Base-by-base conservation (phyloP, 345 rosid genomes). In the Syzygium aqueum region DNA sequence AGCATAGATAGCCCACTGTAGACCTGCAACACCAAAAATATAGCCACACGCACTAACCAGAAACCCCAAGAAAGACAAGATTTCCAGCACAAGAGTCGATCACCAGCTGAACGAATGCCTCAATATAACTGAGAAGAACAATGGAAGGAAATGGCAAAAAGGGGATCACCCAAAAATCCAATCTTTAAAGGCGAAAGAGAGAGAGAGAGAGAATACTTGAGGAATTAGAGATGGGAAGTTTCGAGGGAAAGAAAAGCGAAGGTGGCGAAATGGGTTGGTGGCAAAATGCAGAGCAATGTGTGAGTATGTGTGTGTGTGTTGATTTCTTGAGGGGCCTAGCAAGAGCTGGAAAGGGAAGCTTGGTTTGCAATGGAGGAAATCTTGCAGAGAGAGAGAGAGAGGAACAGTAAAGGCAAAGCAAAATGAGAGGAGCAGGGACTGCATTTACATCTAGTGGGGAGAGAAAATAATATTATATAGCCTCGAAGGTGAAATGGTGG, bases 311-410 rank as follows among this genome's bases (percentile, higher is more conserved):
- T 57, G 88, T 61, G 53, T 53, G 52, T 27, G 13, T 56, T 50
- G 88, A 51, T 67, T 84, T 85, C 83, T 88, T 84, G 89, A 88
- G 78, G 90, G 91, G 43, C 90, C 92, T 91, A 77, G 59, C 85
- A 50, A 84, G 90, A 91, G 95, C 91, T 91, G 94, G 93, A 92
- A 93, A 92, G 94, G 95, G 90, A 95, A 92, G 95, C 96, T 95
- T 94, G 88, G 95, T 95, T 92, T 93, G 95, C 96, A 95, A 95
- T 93, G 97, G 97, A 95, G 98, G 97, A 94, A 94, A 94, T 92
- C 92, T 89, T 49, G 85, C 87, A 88, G 84, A 90, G 89, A 89
- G 78, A 90, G 73, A 90, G 52, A 78, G 51, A 92, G 89, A 91
- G 87, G 88, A 93, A 94, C 92, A 91, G 92, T 90, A 89, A 73